Evolutionary conservation across 768 basidiomycete genomes (phyloP), one percentile per base, ranked within the genome.

Genomic region (Daedaleopsis nitida): DNA sequence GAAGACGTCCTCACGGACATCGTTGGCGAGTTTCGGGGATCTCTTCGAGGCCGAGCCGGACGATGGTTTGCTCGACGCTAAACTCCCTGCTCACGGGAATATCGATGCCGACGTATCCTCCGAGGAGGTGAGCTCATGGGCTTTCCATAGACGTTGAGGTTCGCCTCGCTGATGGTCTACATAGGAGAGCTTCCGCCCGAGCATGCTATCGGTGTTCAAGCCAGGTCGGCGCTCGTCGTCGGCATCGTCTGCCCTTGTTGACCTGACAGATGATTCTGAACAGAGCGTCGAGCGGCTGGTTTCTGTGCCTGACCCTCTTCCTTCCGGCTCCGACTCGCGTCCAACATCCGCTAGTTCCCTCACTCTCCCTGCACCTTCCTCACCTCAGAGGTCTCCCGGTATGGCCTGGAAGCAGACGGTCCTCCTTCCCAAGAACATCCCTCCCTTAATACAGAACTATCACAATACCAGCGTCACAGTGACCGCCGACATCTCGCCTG

Each of bases 381-480:
- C 59, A 0, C 27, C 27, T 32, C 66, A 68, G 55, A 64, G 58
- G 39, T 65, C 70, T 8, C 70, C 70, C 3, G 64, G 68, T 21
- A 62, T 64, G 60, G 64, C 60, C 17, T 72, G 69, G 70, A 68
- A 70, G 51, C 48, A 63, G 42, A 68, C 68, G 2, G 65, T 70
- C 1, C 58, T 69, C 21, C 65, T 65, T 8, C 65, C 66, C 3
- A 59, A 65, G 45, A 54, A 62, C 43, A 55, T 58, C 27, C 60
- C 65, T 61, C 57, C 53, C 27, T 66, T 6, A 56, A 54, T 8
- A 21, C 47, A 49, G 13, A 49, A 13, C 23, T 24, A 11, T 34
- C 57, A 44, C 39, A 47, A 24, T 44, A 39, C 57, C 48, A 58
- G 50, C 12, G 52, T 60, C n/a, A 65, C 67, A 55, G 60, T 65